Base-by-base conservation (phyloP, 345 rosid species). In the Gossypium ekmanianum region DNA sequence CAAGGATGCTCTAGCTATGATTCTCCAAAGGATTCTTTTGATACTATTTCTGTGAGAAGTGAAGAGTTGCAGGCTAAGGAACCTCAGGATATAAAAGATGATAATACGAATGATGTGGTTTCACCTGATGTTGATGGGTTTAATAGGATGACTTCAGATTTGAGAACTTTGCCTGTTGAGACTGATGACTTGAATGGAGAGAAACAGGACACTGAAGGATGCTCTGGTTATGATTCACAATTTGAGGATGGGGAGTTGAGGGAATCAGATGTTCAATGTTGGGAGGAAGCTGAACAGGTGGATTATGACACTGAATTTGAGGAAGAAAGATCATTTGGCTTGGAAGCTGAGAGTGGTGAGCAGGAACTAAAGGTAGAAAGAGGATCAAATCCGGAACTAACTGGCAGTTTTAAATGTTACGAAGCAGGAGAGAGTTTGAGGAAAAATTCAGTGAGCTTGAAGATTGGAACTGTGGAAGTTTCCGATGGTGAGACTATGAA, bases 191-290 rank as follows among this genome's bases (percentile, higher is more conserved):
- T 67, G 14, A 61, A 51, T 45, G 34, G 44, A 58, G 62, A 22
- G 62, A 58, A 58, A 18, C 61, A 18, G 24, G 61, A 18, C 9
- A 7, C 26, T 56, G 61, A 56, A 56, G 61, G 26, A 56, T 56
- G 61, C 61, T 56, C 81, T 79, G 91, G 86, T 75, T 83, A 84
- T 78, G 87, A 86, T 27, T 89, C 91, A 52, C 87, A 82, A 74
- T 82, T 85, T 77, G 91, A 89, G 82, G 91, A 89, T 62, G 90
- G 93, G 59, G 93, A 89, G 74, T 80, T 89, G 78, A 84, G 86
- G 74, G 93, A 87, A 72, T 71, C 85, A 3, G 83, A 82, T 72
- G 56, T 69, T 5, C 79, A 26, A 54, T 75, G 55, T 80, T 84
- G 83, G 87, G 86, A 78, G 71, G 86, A 87, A 26, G 80, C 67